A percentile compares a stretch with the other conserved stretches of the same genome.
Evolutionary conservation across 2,329 filamentous ascomycete genomes (phyloP).

Genomic region (Pseudogymnoascus verrucosus): DNA sequence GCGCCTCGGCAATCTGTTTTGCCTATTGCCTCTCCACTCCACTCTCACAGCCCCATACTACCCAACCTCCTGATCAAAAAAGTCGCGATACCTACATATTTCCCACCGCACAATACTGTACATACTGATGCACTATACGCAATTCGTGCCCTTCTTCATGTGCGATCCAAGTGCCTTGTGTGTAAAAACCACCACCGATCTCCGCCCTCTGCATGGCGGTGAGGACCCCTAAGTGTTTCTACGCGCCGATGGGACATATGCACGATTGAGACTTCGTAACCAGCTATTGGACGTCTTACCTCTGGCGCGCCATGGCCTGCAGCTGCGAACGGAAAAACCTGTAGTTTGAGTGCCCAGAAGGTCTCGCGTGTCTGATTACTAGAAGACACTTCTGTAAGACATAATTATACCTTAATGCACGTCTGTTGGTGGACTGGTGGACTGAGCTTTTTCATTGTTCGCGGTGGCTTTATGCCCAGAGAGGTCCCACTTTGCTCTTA

Average conservation of each 20-base stretch:
- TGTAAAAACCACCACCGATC: neutral
- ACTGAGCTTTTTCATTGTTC: conserved; percentile 2
- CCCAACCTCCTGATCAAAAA: conserved; percentile 1
- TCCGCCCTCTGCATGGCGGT: neutral
- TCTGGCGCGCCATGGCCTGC: neutral
- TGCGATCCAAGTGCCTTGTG: neutral
- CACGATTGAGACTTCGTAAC: neutral
- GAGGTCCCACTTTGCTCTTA: neutral
- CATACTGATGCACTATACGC: neutral
- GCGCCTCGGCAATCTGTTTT: neutral
- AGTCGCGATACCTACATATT: neutral
- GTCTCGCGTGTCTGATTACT: conserved; percentile 5
- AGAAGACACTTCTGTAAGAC: conserved; percentile 1
- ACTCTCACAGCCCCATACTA: neutral
- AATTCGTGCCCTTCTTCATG: neutral
- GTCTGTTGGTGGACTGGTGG: neutral
- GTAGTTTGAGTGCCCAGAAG: neutral
- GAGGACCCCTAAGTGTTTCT: conserved; percentile 7
- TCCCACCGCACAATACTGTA: neutral
- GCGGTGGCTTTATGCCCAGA: neutral
- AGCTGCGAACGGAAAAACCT: conserved; percentile 5
- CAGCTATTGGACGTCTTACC: neutral
- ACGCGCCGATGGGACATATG: neutral
- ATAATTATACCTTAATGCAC: conserved; percentile 3
- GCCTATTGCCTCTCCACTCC: neutral